Percentiles rank a stretch among this genome's conserved stretches.
Conservation (phyloP, 345 rosid genomes). For the Atalantia buxifolia region DNA sequence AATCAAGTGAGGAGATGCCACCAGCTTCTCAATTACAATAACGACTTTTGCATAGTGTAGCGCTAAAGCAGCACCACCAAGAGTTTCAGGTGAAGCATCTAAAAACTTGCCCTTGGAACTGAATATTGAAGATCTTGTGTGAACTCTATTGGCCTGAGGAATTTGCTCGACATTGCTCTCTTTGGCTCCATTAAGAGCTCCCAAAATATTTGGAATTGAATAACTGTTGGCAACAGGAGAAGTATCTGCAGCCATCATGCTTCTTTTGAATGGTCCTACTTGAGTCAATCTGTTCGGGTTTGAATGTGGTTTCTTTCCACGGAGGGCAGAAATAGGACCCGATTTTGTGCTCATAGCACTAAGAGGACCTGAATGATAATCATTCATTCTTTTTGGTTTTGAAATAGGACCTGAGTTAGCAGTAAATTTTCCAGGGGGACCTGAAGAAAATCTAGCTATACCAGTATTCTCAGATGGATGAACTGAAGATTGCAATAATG, state of each 20-base stretch:
- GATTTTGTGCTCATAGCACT: conserved; percentile 39
- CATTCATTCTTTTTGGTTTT: conserved; percentile 41
- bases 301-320: conserved; percentile 42
- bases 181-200: conserved; percentile 33
- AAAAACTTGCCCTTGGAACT: conserved; percentile 36
- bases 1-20: conserved; percentile 87
- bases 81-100: conserved; percentile 73
- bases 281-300: conserved; percentile 58
- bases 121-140: conserved; percentile 31
- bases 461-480: conserved; percentile 45
- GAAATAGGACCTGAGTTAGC: conserved; percentile 42
- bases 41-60: conserved; percentile 93
- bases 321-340: conserved; percentile 35
- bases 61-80: conserved; percentile 87
- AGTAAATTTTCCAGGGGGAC: conserved; percentile 55
- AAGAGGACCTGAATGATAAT: conserved; percentile 87
- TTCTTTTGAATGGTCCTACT: conserved; percentile 84
- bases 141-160: conserved; percentile 14
- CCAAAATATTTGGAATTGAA: conserved; percentile 23
- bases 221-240: conserved; percentile 43
- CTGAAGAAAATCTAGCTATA: conserved; percentile 73
- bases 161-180: conserved; percentile 30
- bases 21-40: conserved; percentile 81
- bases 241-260: conserved; percentile 44
- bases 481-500: conserved; percentile 50